Evolutionary conservation across 768 basidiomycete species (phyloP).

Genomic region (Lyophyllum decastes): DNA sequence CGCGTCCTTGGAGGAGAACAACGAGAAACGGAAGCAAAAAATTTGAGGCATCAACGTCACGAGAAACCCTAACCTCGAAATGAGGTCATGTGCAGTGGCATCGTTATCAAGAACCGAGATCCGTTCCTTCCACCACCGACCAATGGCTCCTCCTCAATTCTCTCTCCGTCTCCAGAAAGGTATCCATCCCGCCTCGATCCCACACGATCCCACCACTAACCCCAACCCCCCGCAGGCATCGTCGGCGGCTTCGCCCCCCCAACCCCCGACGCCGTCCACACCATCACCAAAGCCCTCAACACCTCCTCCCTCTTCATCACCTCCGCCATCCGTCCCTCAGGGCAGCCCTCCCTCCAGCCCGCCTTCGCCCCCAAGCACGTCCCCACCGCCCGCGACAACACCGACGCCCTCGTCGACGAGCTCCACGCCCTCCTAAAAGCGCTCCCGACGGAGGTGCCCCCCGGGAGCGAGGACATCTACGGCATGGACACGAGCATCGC

Average conservation of each 20-base stretch:
- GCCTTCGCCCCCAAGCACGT: constrained; percentile 45
- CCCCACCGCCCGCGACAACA: constrained; percentile 29
- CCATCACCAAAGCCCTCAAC: constrained; percentile 42
- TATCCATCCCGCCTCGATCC: constrained; percentile 16
- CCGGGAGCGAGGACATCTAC: constrained; percentile 74
- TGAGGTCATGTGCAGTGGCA: background rate
- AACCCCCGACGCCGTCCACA: constrained; percentile 55
- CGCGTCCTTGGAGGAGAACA: too few relatives aligned
- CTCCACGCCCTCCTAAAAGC: constrained; percentile 59
- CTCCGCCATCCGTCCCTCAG: constrained; percentile 47
- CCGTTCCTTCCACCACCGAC: background rate
- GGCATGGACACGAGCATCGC: constrained; percentile 66
- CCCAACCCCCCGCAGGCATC: constrained; percentile 53
- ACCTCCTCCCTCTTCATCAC: constrained; percentile 43
- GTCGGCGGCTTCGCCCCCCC: constrained; percentile 76
- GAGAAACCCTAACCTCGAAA: background rate
- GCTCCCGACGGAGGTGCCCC: constrained; percentile 55
- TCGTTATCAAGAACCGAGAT: background rate
- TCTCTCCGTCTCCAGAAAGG: constrained; percentile 65
- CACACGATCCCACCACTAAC: background rate
- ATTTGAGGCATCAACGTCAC: too few relatives aligned
- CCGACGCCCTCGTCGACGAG: constrained; percentile 51
- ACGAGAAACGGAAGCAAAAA: too few relatives aligned
- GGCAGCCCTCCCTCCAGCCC: constrained; percentile 43
- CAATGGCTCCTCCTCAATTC: constrained; percentile 52